Conservation (phyloP, 2,329 filamentous ascomycete species). For the Paracoccidioides lutzii region DNA sequence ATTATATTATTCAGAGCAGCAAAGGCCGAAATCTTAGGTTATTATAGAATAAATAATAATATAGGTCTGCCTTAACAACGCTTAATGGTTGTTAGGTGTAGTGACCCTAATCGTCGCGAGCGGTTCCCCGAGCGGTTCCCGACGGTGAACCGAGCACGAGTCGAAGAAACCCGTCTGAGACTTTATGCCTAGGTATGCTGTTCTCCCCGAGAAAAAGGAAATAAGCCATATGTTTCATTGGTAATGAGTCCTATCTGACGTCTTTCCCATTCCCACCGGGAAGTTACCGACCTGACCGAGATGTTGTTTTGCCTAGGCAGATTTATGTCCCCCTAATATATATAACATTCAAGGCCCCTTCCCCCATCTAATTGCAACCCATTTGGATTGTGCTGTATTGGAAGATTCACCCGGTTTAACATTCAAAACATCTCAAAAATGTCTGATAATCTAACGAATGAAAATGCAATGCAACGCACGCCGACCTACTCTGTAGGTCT, state of each 20-base stretch:
- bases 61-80: background rate
- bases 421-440: background rate
- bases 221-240: background rate
- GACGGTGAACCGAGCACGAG: background rate
- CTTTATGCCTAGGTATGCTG: background rate
- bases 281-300: conserved; percentile 6
- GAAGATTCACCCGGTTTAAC: background rate
- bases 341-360: conserved; percentile 1
- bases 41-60: background rate
- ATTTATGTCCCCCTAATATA: conserved; percentile 3
- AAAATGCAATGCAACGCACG: background rate
- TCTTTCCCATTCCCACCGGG: background rate
- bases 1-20: no score
- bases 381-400: background rate
- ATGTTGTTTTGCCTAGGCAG: conserved; percentile 6
- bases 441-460: background rate
- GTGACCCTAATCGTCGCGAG: background rate
- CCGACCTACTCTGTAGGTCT: conserved; percentile 17
- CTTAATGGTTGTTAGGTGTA: background rate
- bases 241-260: background rate
- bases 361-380: background rate
- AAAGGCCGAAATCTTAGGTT: background rate
- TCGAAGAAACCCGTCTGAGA: background rate
- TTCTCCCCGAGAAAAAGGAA: background rate
- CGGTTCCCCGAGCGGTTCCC: background rate